phyloP scores from a whole-genome alignment of 2,329 filamentous ascomycete species.

The Fusarium ambrosium region DNA sequence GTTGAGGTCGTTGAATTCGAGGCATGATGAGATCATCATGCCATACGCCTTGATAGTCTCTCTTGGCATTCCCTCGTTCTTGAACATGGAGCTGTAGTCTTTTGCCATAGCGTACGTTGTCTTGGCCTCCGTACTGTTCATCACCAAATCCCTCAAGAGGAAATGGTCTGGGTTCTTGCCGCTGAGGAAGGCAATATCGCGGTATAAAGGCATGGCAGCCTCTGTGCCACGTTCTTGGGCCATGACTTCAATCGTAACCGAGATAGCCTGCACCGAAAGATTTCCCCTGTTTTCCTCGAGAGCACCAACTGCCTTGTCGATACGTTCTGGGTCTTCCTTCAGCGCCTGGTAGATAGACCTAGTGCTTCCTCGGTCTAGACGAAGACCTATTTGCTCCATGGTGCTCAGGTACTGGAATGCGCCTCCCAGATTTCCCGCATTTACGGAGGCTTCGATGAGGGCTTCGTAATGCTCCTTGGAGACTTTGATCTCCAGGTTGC shows the following conservation, averaged over 20 bases:
- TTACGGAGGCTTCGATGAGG: conserved; percentile 78
- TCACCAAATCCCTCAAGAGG: conserved; percentile 50
- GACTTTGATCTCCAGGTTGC: conserved; percentile 60
- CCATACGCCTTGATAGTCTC: conserved; percentile 38
- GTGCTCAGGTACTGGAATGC: conserved; percentile 79
- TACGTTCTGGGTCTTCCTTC: conserved; percentile 58
- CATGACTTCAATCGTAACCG: conserved; percentile 53
- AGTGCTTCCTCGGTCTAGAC: conserved; percentile 72
- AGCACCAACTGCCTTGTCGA: conserved; percentile 66
- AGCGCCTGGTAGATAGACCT: conserved; percentile 72
- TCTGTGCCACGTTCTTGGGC: conserved; percentile 48
- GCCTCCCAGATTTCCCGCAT: conserved; percentile 69
- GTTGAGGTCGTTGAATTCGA: conserved; percentile 48
- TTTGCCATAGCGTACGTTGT: conserved; percentile 45
- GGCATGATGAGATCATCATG: conserved; percentile 49
- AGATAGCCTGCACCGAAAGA: conserved; percentile 55
- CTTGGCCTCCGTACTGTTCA: conserved; percentile 44
- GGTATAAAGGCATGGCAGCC: conserved; percentile 52
- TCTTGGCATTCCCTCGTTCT: conserved; percentile 19
- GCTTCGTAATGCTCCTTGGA: conserved; percentile 82
- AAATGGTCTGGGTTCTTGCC: conserved; percentile 44
- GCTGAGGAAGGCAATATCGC: conserved; percentile 47
- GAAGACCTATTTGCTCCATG: conserved; percentile 70
- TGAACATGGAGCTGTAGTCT: conserved; percentile 48
- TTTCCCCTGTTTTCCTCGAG: conserved; percentile 61